phyloP scores from a whole-genome alignment of 768 basidiomycete genomes.

The Cyathus striatus region DNA sequence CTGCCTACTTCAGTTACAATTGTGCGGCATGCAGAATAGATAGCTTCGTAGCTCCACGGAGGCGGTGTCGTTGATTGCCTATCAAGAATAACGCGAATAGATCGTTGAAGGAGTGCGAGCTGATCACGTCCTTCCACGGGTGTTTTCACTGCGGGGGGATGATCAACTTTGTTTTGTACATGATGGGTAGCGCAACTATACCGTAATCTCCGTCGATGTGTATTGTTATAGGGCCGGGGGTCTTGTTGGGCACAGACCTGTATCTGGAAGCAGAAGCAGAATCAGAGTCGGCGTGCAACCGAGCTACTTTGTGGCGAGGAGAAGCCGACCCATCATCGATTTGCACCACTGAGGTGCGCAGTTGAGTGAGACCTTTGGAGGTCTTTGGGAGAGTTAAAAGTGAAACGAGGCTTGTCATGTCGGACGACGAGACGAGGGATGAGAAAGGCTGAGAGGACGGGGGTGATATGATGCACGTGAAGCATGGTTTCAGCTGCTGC shows the following conservation, averaged over 20 bases:
- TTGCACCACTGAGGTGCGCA: constrained; percentile 31
- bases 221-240: constrained; percentile 39
- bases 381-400: constrained; percentile 45
- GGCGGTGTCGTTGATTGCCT: constrained; percentile 25
- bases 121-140: constrained; percentile 13
- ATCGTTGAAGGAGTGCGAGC: constrained; percentile 24
- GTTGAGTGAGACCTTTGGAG: constrained; percentile 43
- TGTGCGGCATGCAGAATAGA: constrained; percentile 54
- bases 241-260: constrained; percentile 36
- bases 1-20: constrained; percentile 46
- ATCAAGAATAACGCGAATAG: constrained; percentile 38
- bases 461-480: too few species aligned
- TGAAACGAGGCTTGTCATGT: constrained; percentile 33
- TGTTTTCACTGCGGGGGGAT: constrained; percentile 11
- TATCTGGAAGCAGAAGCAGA: constrained; percentile 60
- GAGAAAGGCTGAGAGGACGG: not conserved
- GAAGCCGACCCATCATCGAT: constrained; percentile 43
- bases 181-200: too few species aligned
- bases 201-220: constrained; percentile 38
- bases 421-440: not conserved
- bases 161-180: too few species aligned
- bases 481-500: too few species aligned
- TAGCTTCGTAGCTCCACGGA: constrained; percentile 46
- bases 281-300: constrained; percentile 63
- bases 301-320: constrained; percentile 64